Evolutionary conservation across 441 rosid species (phyloP), one percentile per base, ranked within the genome.

Genomic region (Daphne laureola): DNA sequence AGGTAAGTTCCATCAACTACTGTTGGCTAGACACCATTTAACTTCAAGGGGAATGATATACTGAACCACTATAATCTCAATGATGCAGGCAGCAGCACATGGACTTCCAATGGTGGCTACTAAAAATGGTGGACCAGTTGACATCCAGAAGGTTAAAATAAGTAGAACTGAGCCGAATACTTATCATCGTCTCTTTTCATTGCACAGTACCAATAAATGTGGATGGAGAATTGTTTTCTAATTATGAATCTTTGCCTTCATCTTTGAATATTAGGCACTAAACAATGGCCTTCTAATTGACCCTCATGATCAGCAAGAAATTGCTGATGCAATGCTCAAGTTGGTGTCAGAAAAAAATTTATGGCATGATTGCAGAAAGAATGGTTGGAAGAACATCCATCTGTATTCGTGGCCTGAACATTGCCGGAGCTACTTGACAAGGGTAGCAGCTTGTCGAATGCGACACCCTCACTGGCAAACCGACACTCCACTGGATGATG

Each of bases 21-120:
- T 11, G 14, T 38, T 21, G 38, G 45, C 49, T 44, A 16, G 36
- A 55, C 16, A 5, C 16, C 12, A 50, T 57, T 44, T 54, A 53
- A 38, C 8, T 59, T 17, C 14, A 40, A 43, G 14, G 36, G 51
- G 55, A 59, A 23, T 62, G 44, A 17, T 38, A 15, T 16, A 58
- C 51, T 55, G 40, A 56, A 67, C 17, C 14, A n/a, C 53, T 14
- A 23, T 53, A 46, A 12, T 57, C 16, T 68, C 16, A 48, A 49
- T 48, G 43, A 56, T 63, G 64, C 66, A 92, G 98, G 98, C 98
- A 56, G 96, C 98, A 46, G 98, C 97, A 2, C 97, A 92, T 44
- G 98, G 98, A 56, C 96, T 92, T 69, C 98, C 98, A 0, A 86
- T 89, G 88, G 98, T 92, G 61, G 98, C 98, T 13, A 92, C 98